These are phyloP conservation scores for Huntiella decipiens DNA, from an alignment of 2,329 filamentous ascomycete species.

Conservation along the genomic window DNA sequence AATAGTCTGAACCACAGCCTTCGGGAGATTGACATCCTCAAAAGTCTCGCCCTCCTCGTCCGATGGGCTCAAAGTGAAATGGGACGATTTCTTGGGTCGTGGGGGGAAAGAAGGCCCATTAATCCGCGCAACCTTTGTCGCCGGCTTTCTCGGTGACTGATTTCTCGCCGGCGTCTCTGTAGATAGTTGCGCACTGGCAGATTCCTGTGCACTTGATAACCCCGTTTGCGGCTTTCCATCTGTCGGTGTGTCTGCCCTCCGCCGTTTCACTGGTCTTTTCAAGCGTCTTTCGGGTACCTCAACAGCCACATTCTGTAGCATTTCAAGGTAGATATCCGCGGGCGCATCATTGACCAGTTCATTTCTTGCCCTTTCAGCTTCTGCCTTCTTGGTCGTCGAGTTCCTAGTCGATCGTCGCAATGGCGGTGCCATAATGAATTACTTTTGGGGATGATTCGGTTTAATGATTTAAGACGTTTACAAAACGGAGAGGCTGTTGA, in stretches of 20 bases:
- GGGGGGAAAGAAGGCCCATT: slow-evolving; percentile 1
- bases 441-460: background rate
- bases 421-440: background rate
- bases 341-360: background rate
- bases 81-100: background rate
- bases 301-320: slow-evolving; percentile 3
- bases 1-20: slow-evolving; percentile 31
- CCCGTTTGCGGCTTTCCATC: background rate
- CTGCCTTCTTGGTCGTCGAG: background rate
- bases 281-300: background rate
- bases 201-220: background rate
- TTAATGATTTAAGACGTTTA: too few species aligned
- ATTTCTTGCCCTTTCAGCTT: background rate
- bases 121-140: background rate
- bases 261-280: slow-evolving; percentile 6
- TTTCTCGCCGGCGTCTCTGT: background rate
- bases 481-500: too few species aligned
- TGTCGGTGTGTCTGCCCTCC: background rate
- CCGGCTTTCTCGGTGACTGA: background rate
- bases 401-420: background rate
- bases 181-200: background rate
- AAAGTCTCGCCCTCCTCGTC: slow-evolving; percentile 28
- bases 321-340: slow-evolving; percentile 6
- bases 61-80: too few species aligned
- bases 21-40: slow-evolving; percentile 30